Evolutionary conservation across 75 land plant species (phyloP), one percentile per base, ranked within the genome.

Genomic region (Ceratopteris richardii): DNA sequence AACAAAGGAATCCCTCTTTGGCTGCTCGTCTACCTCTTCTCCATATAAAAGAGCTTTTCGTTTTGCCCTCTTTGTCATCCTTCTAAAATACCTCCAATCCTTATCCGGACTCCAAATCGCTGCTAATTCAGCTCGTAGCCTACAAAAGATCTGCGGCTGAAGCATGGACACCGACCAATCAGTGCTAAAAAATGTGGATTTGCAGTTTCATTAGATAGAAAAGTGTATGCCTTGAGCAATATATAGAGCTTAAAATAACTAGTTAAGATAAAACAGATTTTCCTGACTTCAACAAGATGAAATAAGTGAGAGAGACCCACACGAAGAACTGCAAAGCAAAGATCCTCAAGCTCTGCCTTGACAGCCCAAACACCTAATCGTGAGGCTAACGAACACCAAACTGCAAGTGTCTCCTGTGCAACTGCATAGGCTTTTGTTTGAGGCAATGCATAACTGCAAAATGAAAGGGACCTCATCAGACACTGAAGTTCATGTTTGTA

Each of bases 331-430:
- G 97, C 97, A 80, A 92, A 92, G 66, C 94, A 92, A 16, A 92
- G 77, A 67, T 92, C 97, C 74, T 92, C 97, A 40, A 92, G 67
- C 65, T 92, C 97, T 44, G 97, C 80, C 78, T 92, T 87, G 30
- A 92, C 56, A 27, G 97, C 92, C 97, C 97, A 92, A 21, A 84
- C 73, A 25, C 97, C 97, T 67, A 92, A 64, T 69, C 88, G 76
- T 41, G 97, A 92, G 43, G 97, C 97, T 57, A 92, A 81, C 18
- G 97, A 92, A 65, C 97, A 92, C 97, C 97, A 92, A 36, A 92
- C 74, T n/a, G 85, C 72, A 31, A 92, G 67, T 33, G 97, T 92
- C 73, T 92, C 97, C 55, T 88, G 76, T 29, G 97, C 93, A 60
- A 92, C 93, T 58, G 97, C 97, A 71, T 74, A 80, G 65, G 94